These are phyloP conservation scores for Scutellaria galericulata DNA, from an alignment of 257 asterid species.

Conservation along the genomic window DNA sequence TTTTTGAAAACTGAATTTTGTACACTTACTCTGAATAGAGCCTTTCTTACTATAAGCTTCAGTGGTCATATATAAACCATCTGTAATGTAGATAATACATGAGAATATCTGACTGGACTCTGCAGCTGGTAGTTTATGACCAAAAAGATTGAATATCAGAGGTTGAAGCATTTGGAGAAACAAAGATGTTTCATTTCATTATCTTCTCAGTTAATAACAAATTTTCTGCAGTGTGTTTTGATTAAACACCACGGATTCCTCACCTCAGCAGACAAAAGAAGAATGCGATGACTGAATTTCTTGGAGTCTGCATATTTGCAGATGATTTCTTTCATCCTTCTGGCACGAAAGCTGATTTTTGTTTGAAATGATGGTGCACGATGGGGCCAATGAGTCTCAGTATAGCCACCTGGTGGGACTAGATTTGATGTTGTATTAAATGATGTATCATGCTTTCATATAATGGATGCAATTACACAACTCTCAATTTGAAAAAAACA, in stretches of 20 bases:
- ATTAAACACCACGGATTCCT: not conserved
- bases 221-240: not conserved
- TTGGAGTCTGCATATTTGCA: not conserved
- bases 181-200: conserved; percentile 1
- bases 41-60: not conserved
- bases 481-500: not conserved
- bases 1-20: not conserved
- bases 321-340: conserved; percentile 5
- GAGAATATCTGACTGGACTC: not conserved
- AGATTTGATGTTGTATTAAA: not conserved
- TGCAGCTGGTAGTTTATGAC: not conserved
- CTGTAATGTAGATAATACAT: not conserved
- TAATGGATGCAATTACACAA: not conserved
- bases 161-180: conserved; percentile 18
- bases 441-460: conserved; percentile 13
- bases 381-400: not conserved
- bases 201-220: conserved; percentile 7
- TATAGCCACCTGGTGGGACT: not conserved
- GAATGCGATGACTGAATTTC: not conserved
- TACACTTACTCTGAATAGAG: not conserved
- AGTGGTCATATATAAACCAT: conserved; percentile 1
- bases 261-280: not conserved
- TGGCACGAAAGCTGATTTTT: not conserved
- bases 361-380: not conserved
- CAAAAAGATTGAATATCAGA: not conserved